Base-by-base conservation (phyloP, 2,329 filamentous ascomycete genomes). In the Talaromyces sp. region DNA sequence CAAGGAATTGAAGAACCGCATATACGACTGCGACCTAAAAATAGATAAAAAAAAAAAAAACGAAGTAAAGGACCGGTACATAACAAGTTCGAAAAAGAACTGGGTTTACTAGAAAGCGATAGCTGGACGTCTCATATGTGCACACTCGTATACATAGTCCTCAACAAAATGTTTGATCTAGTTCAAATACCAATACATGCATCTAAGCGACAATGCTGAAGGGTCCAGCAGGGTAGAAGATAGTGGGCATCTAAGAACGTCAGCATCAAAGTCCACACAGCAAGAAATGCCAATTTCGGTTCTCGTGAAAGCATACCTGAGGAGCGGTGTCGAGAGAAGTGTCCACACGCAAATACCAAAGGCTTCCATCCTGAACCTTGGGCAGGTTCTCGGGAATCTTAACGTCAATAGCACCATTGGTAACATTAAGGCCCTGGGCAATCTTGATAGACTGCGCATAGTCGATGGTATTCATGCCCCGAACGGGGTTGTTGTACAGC, bases 401-500 rank as follows among this genome's bases (percentile, higher is more conserved):
- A 3, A 69, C 55, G 42, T 60, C 56, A 11, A 68, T 57, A 11
- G 35, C 32, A 30, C 62, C 62, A 5, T 54, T 54, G 14, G 47
- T 36, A 47, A 55, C 58, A 27, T 58, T 46, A 7, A 70, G 60
- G 0, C 51, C 58, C 11, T 49, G 48, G 3, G 46, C 40, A 20
- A 70, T 52, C 49, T 57, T 64, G 20, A 67, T 49, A 19, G 47
- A 41, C 30, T 57, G 13, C 3, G 69, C 62, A 17, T 49, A 66
- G 19, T 49, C 36, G 27, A 70, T 60, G 10, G 40, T 44, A 35
- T 67, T 60, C 9, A 29, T 49, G 3, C 60, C 41, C 17, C 62
- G 62, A 3, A 66, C 58, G 6, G 67, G 68, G 50, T 69, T 70
- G 49, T 70, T 69, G 47, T 68, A 66, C 40, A 70, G 54, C 56